These are phyloP conservation scores for Paramecium tetraurelia DNA, from an alignment of 73 alveolate genomes.

Conservation along the genomic window DNA sequence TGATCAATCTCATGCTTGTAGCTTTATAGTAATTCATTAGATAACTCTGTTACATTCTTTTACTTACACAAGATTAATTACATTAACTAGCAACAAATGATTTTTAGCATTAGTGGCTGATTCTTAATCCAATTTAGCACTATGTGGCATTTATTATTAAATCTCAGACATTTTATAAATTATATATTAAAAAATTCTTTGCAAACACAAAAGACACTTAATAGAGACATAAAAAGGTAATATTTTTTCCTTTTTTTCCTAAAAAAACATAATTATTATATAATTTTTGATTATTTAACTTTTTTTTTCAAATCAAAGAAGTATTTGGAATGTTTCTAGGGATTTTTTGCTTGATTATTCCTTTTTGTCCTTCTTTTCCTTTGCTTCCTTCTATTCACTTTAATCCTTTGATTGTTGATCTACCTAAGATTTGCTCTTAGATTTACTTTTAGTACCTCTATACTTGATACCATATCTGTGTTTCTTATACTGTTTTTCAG, in stretches of 20 bases:
- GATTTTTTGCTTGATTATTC: neutral
- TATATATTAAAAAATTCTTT: neutral
- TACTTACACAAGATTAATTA: neutral
- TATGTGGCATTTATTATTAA: neutral
- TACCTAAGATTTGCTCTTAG: neutral
- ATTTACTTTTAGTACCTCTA: neutral
- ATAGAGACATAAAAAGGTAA: neutral
- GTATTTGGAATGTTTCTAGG: neutral
- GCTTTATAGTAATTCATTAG: conserved; percentile 20
- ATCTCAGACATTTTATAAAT: neutral
- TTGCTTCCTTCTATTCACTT: neutral
- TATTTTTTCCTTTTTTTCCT: neutral
- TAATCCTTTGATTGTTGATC: neutral
- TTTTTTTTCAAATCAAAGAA: neutral
- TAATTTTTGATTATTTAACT: neutral
- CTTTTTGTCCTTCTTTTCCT: neutral
- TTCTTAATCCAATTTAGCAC: conserved; percentile 29
- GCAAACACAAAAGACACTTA: neutral
- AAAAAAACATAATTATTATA: neutral
- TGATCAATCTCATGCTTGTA: conserved; percentile 41
- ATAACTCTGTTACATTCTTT: conserved; percentile 38
- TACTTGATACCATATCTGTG: neutral
- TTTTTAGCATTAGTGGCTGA: conserved; percentile 48
- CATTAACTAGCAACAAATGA: conserved; percentile 20
- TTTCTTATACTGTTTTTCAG: neutral